Evolutionary conservation across 1,139 yeast genomes (phyloP), one percentile per base, ranked within the genome.

Genomic region (Pichia sp.): DNA sequence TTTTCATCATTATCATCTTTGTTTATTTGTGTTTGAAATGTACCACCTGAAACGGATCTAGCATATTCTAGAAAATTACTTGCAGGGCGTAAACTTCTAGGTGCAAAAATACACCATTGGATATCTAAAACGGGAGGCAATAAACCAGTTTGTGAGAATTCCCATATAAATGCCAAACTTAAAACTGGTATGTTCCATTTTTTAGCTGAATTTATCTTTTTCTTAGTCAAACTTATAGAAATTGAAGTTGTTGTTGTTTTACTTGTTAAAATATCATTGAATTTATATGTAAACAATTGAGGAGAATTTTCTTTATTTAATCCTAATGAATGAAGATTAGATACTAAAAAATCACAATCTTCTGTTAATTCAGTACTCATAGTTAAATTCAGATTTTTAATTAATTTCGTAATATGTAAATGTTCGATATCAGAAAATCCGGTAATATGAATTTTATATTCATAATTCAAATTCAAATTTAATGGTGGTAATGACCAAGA

Each of bases 361-460:
- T 74, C 65, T 7, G 79, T 76, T 48, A 89, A 69, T 3, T 76
- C 71, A 4, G 76, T 76, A 54, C 75, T 66, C 53, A 76, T 67
- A 46, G 71, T 65, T 63, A 81, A 72, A 10, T 86, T 71, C 66
- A 81, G 57, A n/a, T 71, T 63, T 36, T 68, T 60, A 10, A 87
- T 70, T 45, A 90, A 69, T 58, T 85, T 83, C 25, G 77, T 80
- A 8, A 87, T 59, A 66, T 90, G 97, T 40, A 87, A 68, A 32
- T 83, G 69, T 62, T 90, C 97, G 25, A 88, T 79, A 0, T 96
- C 97, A 10, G 80, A 75, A 60, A 86, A 90, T 5, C 97, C 97
- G 1, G 94, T 78, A 1, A 86, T 72, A 53, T 86, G 77, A 1
- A 89, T 70, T 43, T 73, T 73, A 53, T 82, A 67, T 9, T 67